A percentile compares a stretch with the other conserved stretches of the same genome.
These are phyloP conservation scores for Penicillium occitanis DNA, from an alignment of 2,329 filamentous ascomycete species.

Conservation along the genomic window DNA sequence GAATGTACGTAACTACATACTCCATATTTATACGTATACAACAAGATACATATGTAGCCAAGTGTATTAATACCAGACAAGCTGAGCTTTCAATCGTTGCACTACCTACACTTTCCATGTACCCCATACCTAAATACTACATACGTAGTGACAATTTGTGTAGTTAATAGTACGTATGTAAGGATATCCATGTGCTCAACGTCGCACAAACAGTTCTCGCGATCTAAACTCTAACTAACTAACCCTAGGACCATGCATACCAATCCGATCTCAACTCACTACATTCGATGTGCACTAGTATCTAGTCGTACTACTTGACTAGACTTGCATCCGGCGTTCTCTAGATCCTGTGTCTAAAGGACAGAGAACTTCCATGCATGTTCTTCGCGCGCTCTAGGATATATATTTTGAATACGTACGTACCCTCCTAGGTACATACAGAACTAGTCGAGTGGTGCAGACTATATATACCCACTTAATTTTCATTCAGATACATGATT, in stretches of 20 bases:
- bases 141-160: not conserved
- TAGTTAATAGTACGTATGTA: not conserved
- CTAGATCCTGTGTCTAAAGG: not conserved
- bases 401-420: not conserved
- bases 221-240: not conserved
- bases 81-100: not conserved
- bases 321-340: conserved; percentile 2
- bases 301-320: not conserved
- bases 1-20: not conserved
- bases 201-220: not conserved
- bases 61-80: not conserved
- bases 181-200: conserved; percentile 3
- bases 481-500: not conserved
- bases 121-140: not conserved
- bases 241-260: conserved; percentile 1
- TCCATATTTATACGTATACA: not conserved
- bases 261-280: not conserved
- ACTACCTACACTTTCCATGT: not conserved
- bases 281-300: not conserved
- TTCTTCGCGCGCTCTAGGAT: conserved; percentile 37
- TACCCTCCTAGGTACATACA: not conserved
- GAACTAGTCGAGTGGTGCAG: conserved; percentile 9
- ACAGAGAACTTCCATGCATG: conserved; percentile 35
- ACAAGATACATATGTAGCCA: not conserved
- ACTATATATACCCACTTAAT: conserved; percentile 1